Evolutionary conservation across 2,329 filamentous ascomycete species (phyloP).

Genomic region (Moelleriella libera): DNA sequence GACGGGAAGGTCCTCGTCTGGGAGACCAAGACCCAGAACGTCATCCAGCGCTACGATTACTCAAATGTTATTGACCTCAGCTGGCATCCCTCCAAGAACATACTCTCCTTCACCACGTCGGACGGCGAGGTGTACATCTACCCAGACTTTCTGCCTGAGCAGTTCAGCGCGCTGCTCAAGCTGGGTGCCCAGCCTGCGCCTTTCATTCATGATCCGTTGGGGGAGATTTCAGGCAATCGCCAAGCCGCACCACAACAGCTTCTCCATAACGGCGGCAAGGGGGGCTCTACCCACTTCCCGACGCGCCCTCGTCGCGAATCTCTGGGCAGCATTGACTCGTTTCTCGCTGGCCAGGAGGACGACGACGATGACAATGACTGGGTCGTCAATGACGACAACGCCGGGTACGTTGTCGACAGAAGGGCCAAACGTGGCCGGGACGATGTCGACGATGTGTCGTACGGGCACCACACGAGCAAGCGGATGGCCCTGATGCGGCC

Average conservation of each 20-base stretch:
- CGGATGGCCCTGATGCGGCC: conserved; percentile 39
- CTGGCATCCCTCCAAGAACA: conserved; percentile 86
- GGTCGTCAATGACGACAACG: conserved; percentile 88
- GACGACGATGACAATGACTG: conserved; percentile 63
- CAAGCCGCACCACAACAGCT: conserved; percentile 24
- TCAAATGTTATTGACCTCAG: conserved; percentile 71
- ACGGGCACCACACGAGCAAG: conserved; percentile 30
- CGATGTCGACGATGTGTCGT: conserved; percentile 31
- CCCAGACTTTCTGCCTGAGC: conserved; percentile 49
- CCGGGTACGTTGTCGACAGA: conserved; percentile 59
- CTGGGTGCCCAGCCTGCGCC: conserved; percentile 60
- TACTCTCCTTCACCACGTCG: conserved; percentile 80
- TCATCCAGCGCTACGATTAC: conserved; percentile 67
- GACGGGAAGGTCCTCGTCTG: conserved; percentile 65
- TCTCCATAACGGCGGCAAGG: conserved; percentile 35
- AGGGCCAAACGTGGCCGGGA: conserved; percentile 33
- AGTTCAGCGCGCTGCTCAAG: conserved; percentile 41
- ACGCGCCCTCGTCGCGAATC: conserved; percentile 45
- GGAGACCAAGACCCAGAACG: conserved; percentile 77
- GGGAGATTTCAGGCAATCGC: conserved; percentile 53
- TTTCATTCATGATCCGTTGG: conserved; percentile 68
- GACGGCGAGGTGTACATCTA: conserved; percentile 92
- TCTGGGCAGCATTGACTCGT: conserved; percentile 66
- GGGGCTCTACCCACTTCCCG: conserved; percentile 26
- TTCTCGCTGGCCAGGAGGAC: conserved; percentile 46